Percentiles rank a stretch among this genome's conserved stretches.
Conservation (phyloP, 257 asterid species). For the Solanum gandarillasii region DNA sequence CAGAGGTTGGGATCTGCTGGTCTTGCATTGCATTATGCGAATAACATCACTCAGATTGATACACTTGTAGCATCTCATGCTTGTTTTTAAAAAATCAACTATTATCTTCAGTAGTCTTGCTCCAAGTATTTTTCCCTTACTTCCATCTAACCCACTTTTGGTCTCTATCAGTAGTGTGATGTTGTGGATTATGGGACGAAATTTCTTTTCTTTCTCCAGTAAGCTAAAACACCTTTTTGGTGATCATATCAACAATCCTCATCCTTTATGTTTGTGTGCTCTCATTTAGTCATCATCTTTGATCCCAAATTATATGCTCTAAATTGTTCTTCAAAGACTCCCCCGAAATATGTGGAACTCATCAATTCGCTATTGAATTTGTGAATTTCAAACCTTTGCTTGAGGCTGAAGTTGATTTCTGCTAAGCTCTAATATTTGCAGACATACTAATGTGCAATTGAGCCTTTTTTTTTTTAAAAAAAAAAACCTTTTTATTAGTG, state of each 20-base stretch:
- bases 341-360: neutral
- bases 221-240: neutral
- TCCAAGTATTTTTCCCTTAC: neutral
- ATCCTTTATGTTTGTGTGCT: neutral
- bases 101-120: neutral
- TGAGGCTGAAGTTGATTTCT: neutral
- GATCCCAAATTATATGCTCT: neutral
- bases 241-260: neutral
- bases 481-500: neutral
- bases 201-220: neutral
- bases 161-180: neutral
- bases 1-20: slow-evolving; percentile 90
- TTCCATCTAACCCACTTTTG: neutral
- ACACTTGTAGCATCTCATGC: slow-evolving; percentile 57
- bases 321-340: neutral
- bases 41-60: slow-evolving; percentile 74
- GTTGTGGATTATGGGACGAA: neutral
- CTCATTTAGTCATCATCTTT: neutral
- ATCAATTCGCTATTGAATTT: neutral
- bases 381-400: neutral
- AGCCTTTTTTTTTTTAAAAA: neutral
- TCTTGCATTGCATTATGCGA: slow-evolving; percentile 87
- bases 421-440: neutral
- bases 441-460: neutral
- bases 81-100: neutral